phyloP scores from a whole-genome alignment of 257 asterid genomes.

The Dorcoceras hygrometricum region DNA sequence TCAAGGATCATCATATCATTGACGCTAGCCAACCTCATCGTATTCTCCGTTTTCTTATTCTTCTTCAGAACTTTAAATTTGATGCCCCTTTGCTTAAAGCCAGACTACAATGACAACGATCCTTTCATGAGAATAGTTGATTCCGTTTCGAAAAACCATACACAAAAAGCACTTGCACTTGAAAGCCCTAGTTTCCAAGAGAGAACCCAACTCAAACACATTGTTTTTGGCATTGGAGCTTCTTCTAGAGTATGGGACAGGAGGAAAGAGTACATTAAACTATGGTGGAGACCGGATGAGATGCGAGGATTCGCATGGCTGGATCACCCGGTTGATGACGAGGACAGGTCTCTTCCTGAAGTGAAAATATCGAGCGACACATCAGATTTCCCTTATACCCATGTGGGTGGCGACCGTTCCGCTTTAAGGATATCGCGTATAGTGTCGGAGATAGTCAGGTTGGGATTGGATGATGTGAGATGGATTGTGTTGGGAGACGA shows the following conservation, averaged over 20 bases:
- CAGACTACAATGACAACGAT: neutral
- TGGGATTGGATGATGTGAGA: neutral
- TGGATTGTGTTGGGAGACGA: slow-evolving; percentile 21
- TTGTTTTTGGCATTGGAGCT: slow-evolving; percentile 37
- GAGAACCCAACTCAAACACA: neutral
- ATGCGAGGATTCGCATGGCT: neutral
- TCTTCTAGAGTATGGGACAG: neutral
- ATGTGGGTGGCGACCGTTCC: neutral
- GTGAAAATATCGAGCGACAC: neutral
- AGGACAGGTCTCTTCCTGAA: neutral
- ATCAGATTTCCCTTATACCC: neutral
- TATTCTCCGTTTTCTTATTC: neutral
- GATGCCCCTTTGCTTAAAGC: neutral
- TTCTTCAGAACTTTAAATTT: neutral
- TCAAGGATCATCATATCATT: neutral
- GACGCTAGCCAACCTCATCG: neutral
- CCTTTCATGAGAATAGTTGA: neutral
- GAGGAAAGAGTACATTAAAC: slow-evolving; percentile 1
- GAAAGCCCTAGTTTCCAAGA: neutral
- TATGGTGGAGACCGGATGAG: neutral
- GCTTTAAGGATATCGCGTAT: neutral
- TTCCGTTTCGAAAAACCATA: neutral
- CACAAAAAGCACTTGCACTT: neutral
- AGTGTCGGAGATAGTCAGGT: neutral
- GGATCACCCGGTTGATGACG: neutral